Percentiles rank a stretch among this genome's conserved stretches.
phyloP scores from a whole-genome alignment of 345 rosid genomes.

The Arabidopsis thaliana region TAIR10.1 NC_003076.8:5019001-5019500 shows the following conservation, averaged over 20 bases:
- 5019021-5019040: slow-evolving; percentile 53
- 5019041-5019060: slow-evolving; percentile 32
- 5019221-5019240: slow-evolving; percentile 82
- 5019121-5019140: background rate
- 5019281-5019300: slow-evolving; percentile 86
- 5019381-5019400: slow-evolving; percentile 72
- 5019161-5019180: slow-evolving; percentile 95
- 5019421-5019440: slow-evolving; percentile 3
- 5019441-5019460: background rate
- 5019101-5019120: background rate
- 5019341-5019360: slow-evolving; percentile 78
- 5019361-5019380: slow-evolving; percentile 69
- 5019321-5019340: slow-evolving; percentile 6
- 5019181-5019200: slow-evolving; percentile 84
- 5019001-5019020: slow-evolving; percentile 56
- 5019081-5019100: background rate
- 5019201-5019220: slow-evolving; percentile 73
- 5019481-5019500: slow-evolving; percentile 1
- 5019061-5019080: slow-evolving; percentile 11
- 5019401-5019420: slow-evolving; percentile 4
- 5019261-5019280: slow-evolving; percentile 87
- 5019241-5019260: slow-evolving; percentile 88
- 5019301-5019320: slow-evolving; percentile 64
- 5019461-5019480: background rate
- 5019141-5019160: slow-evolving; percentile 76